Conservation (phyloP, 1,284 basidiomycete genomes). For the Gymnopus androsaceus region DNA sequence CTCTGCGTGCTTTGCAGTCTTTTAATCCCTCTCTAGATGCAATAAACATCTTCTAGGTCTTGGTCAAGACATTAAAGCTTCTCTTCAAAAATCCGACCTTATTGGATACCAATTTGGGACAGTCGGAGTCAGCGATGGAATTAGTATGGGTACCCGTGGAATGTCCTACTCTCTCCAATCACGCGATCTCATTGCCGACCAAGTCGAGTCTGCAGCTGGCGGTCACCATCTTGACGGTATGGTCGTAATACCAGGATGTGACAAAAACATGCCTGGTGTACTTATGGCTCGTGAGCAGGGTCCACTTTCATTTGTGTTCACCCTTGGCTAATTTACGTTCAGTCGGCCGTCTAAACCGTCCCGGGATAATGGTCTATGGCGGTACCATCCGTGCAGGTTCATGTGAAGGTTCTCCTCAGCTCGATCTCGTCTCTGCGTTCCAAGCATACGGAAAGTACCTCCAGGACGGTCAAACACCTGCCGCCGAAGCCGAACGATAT, state of each 20-base stretch:
- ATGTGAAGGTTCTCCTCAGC: slow-evolving; percentile 76
- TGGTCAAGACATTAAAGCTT: slow-evolving; percentile 84
- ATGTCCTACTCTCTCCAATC: slow-evolving; percentile 97
- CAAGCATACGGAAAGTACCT: slow-evolving; percentile 93
- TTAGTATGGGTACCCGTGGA: slow-evolving; percentile 92
- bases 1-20: slow-evolving; percentile 7
- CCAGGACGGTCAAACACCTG: slow-evolving; percentile 81
- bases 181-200: slow-evolving; percentile 95
- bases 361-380: slow-evolving; percentile 95
- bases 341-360: slow-evolving; percentile 93
- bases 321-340: slow-evolving; percentile 23
- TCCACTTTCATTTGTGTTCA: slow-evolving; percentile 21
- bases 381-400: slow-evolving; percentile 91
- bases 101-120: slow-evolving; percentile 98
- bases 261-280: slow-evolving; percentile 98
- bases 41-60: slow-evolving; percentile 91
- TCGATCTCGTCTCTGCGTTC: slow-evolving; percentile 95
- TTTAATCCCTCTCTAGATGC: slow-evolving; percentile 56
- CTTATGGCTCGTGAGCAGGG: slow-evolving; percentile 82
- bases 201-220: slow-evolving; percentile 94
- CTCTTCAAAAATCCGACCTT: slow-evolving; percentile 71
- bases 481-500: slow-evolving; percentile 81
- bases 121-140: slow-evolving; percentile 95
- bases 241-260: slow-evolving; percentile 94
- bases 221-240: slow-evolving; percentile 99